phyloP scores from a whole-genome alignment of 208 protist genomes.

The Crithidia bombi region DNA sequence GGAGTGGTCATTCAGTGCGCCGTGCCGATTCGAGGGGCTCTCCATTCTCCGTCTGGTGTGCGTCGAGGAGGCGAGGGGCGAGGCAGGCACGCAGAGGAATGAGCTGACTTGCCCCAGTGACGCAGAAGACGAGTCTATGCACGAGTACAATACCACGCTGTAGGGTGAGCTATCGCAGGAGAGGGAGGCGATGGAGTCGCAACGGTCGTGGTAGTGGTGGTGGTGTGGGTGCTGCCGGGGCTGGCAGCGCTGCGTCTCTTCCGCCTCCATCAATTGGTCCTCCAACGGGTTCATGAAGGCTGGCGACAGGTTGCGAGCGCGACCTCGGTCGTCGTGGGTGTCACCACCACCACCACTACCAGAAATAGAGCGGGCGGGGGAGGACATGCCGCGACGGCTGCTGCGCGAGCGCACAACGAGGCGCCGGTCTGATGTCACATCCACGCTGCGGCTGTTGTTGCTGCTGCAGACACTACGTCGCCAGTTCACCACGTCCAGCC shows the following conservation, averaged over 20 bases:
- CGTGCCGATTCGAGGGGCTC: background rate
- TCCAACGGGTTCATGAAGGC: background rate
- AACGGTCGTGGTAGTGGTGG: background rate
- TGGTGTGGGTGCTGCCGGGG: background rate
- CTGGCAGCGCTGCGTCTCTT: background rate
- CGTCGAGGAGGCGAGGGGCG: background rate
- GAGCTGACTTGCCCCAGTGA: background rate
- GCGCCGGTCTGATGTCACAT: conserved; percentile 11
- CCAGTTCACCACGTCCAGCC: background rate
- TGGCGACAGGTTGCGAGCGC: background rate
- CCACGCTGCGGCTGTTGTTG: conserved; percentile 2
- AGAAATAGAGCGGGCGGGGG: background rate
- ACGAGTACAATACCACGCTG: conserved; percentile 15
- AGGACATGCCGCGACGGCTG: background rate
- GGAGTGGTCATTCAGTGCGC: background rate
- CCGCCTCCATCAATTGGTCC: background rate
- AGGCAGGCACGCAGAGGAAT: background rate
- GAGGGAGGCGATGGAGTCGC: conserved; percentile 14
- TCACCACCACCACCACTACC: background rate
- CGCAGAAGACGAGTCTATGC: conserved; percentile 3
- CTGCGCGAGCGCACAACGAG: conserved; percentile 18
- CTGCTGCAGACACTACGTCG: background rate
- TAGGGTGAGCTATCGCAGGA: conserved; percentile 8
- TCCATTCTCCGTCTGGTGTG: conserved; percentile 8
- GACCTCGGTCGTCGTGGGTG: background rate